phyloP scores from a whole-genome alignment of 352 stramenopile species.

The Thalassiosira livingstoniorum region DNA sequence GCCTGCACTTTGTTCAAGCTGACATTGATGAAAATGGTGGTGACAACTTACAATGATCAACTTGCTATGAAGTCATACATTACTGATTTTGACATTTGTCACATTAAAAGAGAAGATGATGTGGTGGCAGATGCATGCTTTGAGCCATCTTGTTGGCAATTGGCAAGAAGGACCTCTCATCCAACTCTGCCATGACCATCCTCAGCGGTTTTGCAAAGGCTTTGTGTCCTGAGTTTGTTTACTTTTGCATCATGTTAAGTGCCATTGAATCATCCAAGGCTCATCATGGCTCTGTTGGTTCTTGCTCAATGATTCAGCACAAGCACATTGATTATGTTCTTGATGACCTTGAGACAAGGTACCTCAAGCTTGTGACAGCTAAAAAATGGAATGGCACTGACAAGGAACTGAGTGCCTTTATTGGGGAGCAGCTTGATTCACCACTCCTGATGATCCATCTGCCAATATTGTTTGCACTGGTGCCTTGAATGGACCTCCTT shows the following conservation, averaged over 20 bases:
- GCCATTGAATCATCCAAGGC: background rate
- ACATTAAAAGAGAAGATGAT: background rate
- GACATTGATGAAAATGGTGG: background rate
- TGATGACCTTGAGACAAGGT: background rate
- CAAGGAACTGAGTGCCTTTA: background rate
- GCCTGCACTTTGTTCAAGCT: background rate
- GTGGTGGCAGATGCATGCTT: background rate
- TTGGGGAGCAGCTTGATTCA: too few species aligned
- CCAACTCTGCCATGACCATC: background rate
- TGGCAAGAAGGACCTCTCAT: background rate
- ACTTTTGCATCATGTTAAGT: background rate
- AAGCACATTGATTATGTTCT: background rate
- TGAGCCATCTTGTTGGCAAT: background rate
- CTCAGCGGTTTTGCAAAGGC: background rate
- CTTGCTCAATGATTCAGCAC: background rate
- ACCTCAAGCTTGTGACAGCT: too few species aligned
- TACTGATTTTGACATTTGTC: background rate
- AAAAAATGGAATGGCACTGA: background rate
- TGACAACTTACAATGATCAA: background rate
- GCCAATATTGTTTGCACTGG: too few species aligned
- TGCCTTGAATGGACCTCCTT: too few species aligned
- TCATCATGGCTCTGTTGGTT: background rate
- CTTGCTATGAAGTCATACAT: background rate
- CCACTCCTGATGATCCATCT: too few species aligned
- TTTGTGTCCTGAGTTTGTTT: background rate